Evolutionary conservation across 176 grass and related monocot species (phyloP).

Genomic region (Musa troglodytarum): DNA sequence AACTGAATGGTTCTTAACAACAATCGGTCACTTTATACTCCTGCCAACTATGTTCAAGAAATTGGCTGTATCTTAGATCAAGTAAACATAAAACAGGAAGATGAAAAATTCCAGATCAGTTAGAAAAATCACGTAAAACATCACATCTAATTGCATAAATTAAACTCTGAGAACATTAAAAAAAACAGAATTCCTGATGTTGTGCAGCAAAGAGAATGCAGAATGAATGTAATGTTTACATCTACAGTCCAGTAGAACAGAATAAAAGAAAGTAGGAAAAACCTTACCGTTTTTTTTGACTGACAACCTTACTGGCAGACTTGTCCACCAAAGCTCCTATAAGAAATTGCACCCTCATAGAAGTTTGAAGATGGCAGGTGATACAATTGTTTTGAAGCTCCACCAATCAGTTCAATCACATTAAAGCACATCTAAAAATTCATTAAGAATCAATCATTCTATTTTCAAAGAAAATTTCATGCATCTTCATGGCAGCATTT

Average conservation of each 20-base stretch:
- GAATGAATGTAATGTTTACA: too few relatives aligned
- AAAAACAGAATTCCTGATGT: too few relatives aligned
- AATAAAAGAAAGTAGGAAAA: too few relatives aligned
- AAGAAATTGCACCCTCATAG: not conserved
- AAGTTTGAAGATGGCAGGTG: too few relatives aligned
- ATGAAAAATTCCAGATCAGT: not conserved
- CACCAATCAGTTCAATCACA: not conserved
- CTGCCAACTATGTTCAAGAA: not conserved
- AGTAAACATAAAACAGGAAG: not conserved
- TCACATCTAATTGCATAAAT: too few relatives aligned
- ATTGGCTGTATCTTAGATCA: not conserved
- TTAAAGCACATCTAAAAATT: not conserved
- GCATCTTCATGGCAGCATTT: conserved; percentile 3
- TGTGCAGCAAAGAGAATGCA: too few relatives aligned
- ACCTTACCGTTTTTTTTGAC: not conserved
- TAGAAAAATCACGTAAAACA: too few relatives aligned
- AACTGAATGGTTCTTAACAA: not conserved
- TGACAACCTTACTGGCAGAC: not conserved
- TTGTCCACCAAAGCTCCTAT: not conserved
- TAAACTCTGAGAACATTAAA: too few relatives aligned
- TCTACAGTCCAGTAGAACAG: too few relatives aligned
- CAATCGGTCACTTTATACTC: not conserved
- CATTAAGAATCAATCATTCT: not conserved
- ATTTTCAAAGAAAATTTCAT: not conserved
- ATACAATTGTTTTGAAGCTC: too few relatives aligned